These are phyloP conservation scores for Eucalyptus pumila DNA, from an alignment of 345 rosid genomes.

Conservation along the genomic window DNA sequence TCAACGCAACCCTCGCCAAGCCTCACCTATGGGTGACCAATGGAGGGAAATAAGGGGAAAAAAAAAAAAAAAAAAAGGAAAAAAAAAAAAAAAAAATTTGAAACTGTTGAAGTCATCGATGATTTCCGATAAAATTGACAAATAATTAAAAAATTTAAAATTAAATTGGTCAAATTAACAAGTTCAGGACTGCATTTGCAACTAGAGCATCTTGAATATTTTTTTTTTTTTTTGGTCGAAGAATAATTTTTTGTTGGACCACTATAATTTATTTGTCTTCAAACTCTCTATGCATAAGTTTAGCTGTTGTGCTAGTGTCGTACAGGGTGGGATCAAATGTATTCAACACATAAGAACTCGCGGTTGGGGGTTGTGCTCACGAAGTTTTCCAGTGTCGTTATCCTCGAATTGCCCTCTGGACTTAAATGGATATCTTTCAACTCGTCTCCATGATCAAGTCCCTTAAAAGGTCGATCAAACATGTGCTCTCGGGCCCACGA, in stretches of 20 bases:
- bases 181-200: background rate
- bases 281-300: background rate
- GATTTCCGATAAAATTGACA: background rate
- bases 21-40: background rate
- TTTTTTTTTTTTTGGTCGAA: background rate
- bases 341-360: background rate
- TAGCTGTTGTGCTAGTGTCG: background rate
- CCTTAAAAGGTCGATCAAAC: background rate
- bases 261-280: background rate
- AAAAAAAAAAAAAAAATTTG: background rate
- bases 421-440: background rate
- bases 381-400: background rate
- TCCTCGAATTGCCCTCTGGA: background rate
- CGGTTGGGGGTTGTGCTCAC: background rate
- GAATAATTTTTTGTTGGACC: background rate
- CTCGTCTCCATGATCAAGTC: background rate
- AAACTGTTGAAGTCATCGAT: rapidly evolving
- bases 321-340: background rate
- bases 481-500: background rate
- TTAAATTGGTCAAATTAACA: rapidly evolving
- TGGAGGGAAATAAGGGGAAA: background rate
- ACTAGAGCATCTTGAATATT: background rate
- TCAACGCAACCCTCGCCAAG: background rate
- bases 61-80: background rate
- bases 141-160: background rate